Evolutionary conservation across 306 rosid genomes (phyloP).

Genomic region (Clitoria ternatea): DNA sequence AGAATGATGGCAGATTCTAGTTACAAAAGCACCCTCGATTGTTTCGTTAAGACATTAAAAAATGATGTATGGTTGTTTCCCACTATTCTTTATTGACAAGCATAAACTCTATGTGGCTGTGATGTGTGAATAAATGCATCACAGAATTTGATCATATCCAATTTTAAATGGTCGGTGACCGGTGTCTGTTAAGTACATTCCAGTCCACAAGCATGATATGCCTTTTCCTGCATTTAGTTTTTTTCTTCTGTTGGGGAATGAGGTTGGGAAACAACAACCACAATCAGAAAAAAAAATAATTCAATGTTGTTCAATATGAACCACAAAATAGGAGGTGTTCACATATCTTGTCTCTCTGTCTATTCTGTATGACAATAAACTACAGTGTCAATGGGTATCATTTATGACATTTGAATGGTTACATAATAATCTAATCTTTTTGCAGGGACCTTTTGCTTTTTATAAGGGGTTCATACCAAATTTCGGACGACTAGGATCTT

Average conservation of each 20-base stretch:
- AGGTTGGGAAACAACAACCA: too few relatives aligned
- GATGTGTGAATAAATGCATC: neutral
- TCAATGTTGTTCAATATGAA: neutral
- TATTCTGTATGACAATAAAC: neutral
- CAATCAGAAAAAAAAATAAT: neutral
- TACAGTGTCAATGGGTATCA: neutral
- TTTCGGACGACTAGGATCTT: slow-evolving; percentile 92
- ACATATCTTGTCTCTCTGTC: neutral
- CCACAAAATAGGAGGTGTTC: neutral
- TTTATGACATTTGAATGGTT: slow-evolving; percentile 7
- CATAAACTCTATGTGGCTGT: neutral
- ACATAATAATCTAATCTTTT: slow-evolving; percentile 13
- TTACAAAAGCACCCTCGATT: slow-evolving; percentile 87
- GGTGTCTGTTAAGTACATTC: neutral
- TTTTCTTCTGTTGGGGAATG: neutral
- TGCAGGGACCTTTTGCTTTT: slow-evolving; percentile 94
- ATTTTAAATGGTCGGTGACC: neutral
- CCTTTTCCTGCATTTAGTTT: neutral
- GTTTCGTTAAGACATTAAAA: slow-evolving; percentile 80
- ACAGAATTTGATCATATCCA: neutral
- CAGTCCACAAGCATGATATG: slow-evolving; percentile 12
- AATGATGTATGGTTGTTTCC: slow-evolving; percentile 65
- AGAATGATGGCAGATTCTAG: slow-evolving; percentile 97
- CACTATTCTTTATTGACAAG: neutral
- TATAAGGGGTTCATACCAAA: slow-evolving; percentile 94